Evolutionary conservation across 768 basidiomycete species (phyloP).

Genomic region (Lyophyllum shimeji): DNA sequence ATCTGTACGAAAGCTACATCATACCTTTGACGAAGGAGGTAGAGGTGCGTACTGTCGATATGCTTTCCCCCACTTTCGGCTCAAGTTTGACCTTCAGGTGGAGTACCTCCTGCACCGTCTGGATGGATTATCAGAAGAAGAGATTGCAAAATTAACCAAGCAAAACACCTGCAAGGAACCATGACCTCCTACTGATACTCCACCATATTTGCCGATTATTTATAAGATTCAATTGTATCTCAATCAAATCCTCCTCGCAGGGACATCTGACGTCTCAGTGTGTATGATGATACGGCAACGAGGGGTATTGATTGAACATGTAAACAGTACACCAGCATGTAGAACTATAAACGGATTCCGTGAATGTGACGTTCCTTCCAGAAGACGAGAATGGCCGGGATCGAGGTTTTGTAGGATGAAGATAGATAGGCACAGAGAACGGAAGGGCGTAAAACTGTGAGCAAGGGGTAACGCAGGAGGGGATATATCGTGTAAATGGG

Average conservation of each 20-base stretch:
- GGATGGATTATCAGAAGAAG: conserved; percentile 78
- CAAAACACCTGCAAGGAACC: background rate
- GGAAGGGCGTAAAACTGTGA: conserved; percentile 3
- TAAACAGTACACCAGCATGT: conserved; percentile 8
- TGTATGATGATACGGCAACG: background rate
- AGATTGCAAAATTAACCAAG: conserved; percentile 64
- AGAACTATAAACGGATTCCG: background rate
- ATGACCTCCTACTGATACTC: background rate
- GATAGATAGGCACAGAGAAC: conserved; percentile 8
- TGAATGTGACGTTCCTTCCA: conserved; percentile 14
- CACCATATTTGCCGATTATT: background rate
- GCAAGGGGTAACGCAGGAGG: conserved; percentile 13
- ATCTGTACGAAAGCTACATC: conserved; percentile 92
- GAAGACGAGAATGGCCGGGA: conserved; percentile 7
- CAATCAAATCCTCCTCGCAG: background rate
- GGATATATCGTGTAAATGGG: conserved; percentile 9
- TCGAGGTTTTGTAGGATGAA: background rate
- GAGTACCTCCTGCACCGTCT: conserved; percentile 92
- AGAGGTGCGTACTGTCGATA: conserved; percentile 62
- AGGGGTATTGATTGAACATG: conserved; percentile 5
- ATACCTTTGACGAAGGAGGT: conserved; percentile 98
- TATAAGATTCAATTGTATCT: background rate
- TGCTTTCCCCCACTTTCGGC: background rate
- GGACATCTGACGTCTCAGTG: background rate
- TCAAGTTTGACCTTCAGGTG: conserved; percentile 50